phyloP scores from a whole-genome alignment of 352 stramenopile species.

The Pythium aquatile region DNA sequence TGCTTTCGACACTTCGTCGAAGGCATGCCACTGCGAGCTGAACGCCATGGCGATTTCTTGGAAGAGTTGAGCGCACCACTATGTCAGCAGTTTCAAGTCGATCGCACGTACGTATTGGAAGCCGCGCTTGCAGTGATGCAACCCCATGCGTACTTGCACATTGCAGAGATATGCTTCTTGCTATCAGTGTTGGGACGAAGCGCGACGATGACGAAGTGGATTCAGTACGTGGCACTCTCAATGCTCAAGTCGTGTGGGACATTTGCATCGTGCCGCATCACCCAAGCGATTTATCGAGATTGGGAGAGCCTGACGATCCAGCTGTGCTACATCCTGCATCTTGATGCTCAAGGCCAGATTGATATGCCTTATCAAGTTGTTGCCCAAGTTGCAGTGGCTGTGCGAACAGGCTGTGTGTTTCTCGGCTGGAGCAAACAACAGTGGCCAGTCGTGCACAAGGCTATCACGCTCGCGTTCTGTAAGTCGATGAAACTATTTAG shows the following conservation, averaged over 20 bases:
- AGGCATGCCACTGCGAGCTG: slow-evolving; percentile 23
- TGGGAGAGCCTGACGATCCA: slow-evolving; percentile 84
- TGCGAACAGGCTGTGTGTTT: slow-evolving; percentile 74
- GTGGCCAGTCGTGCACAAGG: slow-evolving; percentile 59
- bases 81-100: slow-evolving; percentile 76
- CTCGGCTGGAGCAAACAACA: slow-evolving; percentile 70
- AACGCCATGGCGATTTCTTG: slow-evolving; percentile 62
- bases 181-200: slow-evolving; percentile 57
- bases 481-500: not conserved
- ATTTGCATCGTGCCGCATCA: slow-evolving; percentile 74
- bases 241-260: slow-evolving; percentile 81
- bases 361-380: slow-evolving; percentile 48
- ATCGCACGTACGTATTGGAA: slow-evolving; percentile 78
- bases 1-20: slow-evolving; percentile 35
- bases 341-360: slow-evolving; percentile 61
- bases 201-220: slow-evolving; percentile 69
- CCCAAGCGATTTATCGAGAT: slow-evolving; percentile 75
- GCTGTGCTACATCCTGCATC: slow-evolving; percentile 72
- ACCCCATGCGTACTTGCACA: slow-evolving; percentile 78
- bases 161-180: slow-evolving; percentile 80
- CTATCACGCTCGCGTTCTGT: slow-evolving; percentile 62
- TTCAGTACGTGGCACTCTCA: slow-evolving; percentile 75
- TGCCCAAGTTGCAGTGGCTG: slow-evolving; percentile 58
- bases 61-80: slow-evolving; percentile 73
- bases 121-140: slow-evolving; percentile 76